These are phyloP conservation scores for Fusarium nisikadoi DNA, from an alignment of 2,329 filamentous ascomycete genomes.

Conservation along the genomic window DNA sequence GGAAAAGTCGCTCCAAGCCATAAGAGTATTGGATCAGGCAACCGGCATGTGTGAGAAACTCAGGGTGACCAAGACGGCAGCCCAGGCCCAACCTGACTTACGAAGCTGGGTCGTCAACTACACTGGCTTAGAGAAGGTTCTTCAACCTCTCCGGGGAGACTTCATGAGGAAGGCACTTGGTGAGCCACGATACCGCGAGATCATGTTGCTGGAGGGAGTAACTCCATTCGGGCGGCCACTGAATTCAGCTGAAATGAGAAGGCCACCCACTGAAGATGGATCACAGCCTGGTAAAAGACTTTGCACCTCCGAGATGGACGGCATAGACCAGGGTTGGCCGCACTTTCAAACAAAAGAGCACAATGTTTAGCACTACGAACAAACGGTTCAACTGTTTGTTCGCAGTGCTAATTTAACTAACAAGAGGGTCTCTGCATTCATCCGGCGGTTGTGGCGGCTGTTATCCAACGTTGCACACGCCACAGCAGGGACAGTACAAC, in stretches of 20 bases:
- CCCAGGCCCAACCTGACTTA: background rate
- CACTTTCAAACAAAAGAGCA: background rate
- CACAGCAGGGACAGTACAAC: background rate
- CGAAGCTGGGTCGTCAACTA: background rate
- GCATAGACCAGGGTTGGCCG: background rate
- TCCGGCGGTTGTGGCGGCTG: too few relatives aligned
- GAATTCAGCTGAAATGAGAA: background rate
- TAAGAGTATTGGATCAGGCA: background rate
- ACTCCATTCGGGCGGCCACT: background rate
- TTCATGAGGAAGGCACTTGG: slow-evolving; percentile 7
- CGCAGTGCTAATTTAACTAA: too few relatives aligned
- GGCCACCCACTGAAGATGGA: background rate
- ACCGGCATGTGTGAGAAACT: background rate
- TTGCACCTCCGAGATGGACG: background rate
- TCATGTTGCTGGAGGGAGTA: slow-evolving; percentile 8
- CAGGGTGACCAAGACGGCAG: background rate
- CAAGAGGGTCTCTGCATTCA: background rate
- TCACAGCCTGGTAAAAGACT: background rate
- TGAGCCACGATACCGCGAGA: slow-evolving; percentile 4
- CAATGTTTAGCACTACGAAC: background rate
- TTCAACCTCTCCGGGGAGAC: background rate
- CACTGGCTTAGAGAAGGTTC: background rate
- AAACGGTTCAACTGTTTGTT: too few relatives aligned
- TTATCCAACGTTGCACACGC: background rate
- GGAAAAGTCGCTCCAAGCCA: background rate